A percentile compares a stretch with the other conserved stretches of the same genome.
Conservation (phyloP, 768 basidiomycete genomes). For the Termitomyces sp. region DNA sequence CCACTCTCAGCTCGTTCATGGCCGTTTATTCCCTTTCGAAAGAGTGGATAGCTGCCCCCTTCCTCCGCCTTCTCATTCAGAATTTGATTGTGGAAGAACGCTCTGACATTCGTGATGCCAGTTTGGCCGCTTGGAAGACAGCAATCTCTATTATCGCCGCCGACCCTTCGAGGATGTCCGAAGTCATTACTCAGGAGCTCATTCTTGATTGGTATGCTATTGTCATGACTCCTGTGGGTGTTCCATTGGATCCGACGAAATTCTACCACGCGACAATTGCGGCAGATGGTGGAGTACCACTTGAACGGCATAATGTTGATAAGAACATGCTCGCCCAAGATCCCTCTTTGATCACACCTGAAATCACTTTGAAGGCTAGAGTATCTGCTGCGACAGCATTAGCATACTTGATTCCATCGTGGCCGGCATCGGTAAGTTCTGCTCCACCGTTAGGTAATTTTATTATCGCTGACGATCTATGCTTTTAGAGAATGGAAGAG, state of each 20-base stretch:
- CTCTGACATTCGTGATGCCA: conserved; percentile 73
- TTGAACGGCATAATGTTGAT: conserved; percentile 90
- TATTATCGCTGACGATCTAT: not conserved
- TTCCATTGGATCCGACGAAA: conserved; percentile 63
- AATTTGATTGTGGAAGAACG: conserved; percentile 93
- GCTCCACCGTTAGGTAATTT: not conserved
- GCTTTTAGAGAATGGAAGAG: conserved; percentile 45
- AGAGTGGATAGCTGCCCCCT: conserved; percentile 78
- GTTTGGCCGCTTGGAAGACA: conserved; percentile 70
- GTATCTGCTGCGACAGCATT: conserved; percentile 77
- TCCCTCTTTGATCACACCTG: conserved; percentile 73
- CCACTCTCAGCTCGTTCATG: conserved; percentile 87
- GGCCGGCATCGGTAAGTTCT: conserved; percentile 58
- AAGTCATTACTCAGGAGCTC: conserved; percentile 53
- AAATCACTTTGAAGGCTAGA: conserved; percentile 76
- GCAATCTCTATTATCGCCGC: conserved; percentile 57
- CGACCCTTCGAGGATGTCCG: conserved; percentile 48
- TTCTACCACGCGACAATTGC: conserved; percentile 67
- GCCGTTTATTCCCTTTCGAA: conserved; percentile 66
- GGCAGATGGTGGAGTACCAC: conserved; percentile 42
- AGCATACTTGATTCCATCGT: conserved; percentile 64
- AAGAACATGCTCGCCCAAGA: conserved; percentile 95
- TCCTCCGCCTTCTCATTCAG: conserved; percentile 86
- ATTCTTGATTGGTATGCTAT: conserved; percentile 84
- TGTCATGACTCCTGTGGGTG: conserved; percentile 87